These are phyloP conservation scores for Begonia masoniana DNA, from an alignment of 306 rosid genomes.

Conservation along the genomic window DNA sequence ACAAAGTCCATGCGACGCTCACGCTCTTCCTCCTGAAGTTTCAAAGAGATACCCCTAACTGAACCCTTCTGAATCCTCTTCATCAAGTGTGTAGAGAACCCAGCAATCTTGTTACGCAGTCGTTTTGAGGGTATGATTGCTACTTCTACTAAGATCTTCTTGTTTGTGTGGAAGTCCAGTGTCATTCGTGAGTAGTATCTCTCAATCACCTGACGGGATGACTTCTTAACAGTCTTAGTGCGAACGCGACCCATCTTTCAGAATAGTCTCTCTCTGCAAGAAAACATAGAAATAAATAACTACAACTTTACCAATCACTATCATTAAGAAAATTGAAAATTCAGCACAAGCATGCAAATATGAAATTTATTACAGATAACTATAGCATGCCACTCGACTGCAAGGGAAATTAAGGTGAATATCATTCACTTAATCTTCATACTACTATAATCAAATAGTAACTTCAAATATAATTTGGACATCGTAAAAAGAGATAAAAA, in stretches of 20 bases:
- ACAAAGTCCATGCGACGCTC: slow-evolving; percentile 32
- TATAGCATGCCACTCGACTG: too few relatives aligned
- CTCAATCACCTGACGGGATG: slow-evolving; percentile 27
- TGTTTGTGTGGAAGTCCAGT: slow-evolving; percentile 31
- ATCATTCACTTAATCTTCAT: too few relatives aligned
- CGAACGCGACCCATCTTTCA: slow-evolving; percentile 27
- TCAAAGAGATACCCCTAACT: slow-evolving; percentile 25
- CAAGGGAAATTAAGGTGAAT: too few relatives aligned
- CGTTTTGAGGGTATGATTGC: slow-evolving; percentile 30
- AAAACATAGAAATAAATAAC: neutral
- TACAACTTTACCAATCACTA: neutral
- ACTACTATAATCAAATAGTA: too few relatives aligned
- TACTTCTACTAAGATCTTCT: slow-evolving; percentile 29
- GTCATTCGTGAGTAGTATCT: slow-evolving; percentile 28
- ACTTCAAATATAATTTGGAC: too few relatives aligned
- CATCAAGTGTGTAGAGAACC: slow-evolving; percentile 30
- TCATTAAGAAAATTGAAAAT: too few relatives aligned
- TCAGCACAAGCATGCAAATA: too few relatives aligned
- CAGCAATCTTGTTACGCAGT: slow-evolving; percentile 31
- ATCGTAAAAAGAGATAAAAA: too few relatives aligned
- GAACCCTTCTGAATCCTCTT: slow-evolving; percentile 34
- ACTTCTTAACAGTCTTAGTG: slow-evolving; percentile 30
- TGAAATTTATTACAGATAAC: too few relatives aligned
- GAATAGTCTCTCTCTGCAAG: neutral
- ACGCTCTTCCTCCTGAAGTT: slow-evolving; percentile 29